Evolutionary conservation across 108 stramenopile genomes (phyloP).

Genomic region (Conticribra guillardii): DNA sequence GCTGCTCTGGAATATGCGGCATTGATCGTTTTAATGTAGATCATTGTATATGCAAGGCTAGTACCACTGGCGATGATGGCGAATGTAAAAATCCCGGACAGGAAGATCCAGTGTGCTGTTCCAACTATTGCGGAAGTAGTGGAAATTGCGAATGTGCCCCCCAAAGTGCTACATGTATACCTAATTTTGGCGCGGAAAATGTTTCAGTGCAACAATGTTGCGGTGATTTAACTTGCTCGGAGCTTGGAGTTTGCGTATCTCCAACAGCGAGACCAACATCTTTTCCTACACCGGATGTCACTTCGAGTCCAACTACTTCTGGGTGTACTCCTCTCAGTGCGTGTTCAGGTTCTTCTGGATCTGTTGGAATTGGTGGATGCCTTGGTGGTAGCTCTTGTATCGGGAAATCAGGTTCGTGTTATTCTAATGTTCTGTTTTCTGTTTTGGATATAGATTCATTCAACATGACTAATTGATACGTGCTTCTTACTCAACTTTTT

Average conservation of each 20-base stretch:
- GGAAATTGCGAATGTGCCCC: background rate
- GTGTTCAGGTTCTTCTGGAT: background rate
- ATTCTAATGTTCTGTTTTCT: background rate
- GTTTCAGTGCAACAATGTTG: background rate
- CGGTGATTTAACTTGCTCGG: background rate
- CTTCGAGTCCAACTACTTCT: background rate
- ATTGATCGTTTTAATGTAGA: background rate
- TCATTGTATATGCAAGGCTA: background rate
- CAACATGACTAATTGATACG: background rate
- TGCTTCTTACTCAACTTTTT: background rate
- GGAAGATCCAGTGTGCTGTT: background rate
- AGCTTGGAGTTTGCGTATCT: background rate
- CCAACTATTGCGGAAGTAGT: background rate
- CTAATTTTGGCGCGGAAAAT: background rate
- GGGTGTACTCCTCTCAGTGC: background rate
- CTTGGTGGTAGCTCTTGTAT: background rate
- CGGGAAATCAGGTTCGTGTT: background rate
- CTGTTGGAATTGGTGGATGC: background rate
- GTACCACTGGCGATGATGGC: background rate
- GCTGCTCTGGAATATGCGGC: background rate
- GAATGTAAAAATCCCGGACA: background rate
- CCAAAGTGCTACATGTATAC: background rate
- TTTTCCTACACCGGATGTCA: background rate
- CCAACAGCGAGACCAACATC: background rate
- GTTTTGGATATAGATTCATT: background rate